Evolutionary conservation across 495 filamentous ascomycete genomes (phyloP).

Genomic region (Penicillium atrosanguineum): DNA sequence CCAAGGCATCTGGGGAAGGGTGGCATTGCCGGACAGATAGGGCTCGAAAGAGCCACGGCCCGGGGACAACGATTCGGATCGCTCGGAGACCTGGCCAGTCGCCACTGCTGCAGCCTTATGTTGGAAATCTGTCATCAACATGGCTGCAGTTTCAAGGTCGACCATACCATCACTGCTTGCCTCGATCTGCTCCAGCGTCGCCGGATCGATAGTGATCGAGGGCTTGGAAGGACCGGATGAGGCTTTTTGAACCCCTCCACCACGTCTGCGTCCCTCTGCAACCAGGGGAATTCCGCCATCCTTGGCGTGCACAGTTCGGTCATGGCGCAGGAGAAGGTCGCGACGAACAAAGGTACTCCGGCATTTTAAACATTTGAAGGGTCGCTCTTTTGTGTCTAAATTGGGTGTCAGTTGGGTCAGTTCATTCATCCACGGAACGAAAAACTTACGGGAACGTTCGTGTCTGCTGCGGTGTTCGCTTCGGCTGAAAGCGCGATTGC

Average conservation of each 20-base stretch:
- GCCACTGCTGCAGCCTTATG: conserved; percentile 90
- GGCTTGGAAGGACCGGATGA: conserved; percentile 74
- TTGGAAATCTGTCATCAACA: conserved; percentile 98
- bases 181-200: conserved; percentile 91
- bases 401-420: not conserved
- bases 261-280: conserved; percentile 89
- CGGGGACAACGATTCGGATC: conserved; percentile 70
- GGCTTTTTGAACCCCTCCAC: conserved; percentile 59
- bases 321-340: conserved; percentile 93
- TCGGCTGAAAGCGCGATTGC: conserved; percentile 92
- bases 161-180: conserved; percentile 92
- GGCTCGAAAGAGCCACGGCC: conserved; percentile 62
- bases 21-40: conserved; percentile 73
- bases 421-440: not conserved
- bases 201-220: conserved; percentile 79
- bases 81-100: conserved; percentile 68
- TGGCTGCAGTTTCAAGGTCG: conserved; percentile 96
- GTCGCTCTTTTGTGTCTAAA: conserved; percentile 95
- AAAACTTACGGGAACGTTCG: conserved; percentile 91
- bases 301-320: conserved; percentile 97
- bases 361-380: conserved; percentile 98
- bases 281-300: conserved; percentile 94
- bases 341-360: conserved; percentile 97
- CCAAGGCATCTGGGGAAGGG: conserved; percentile 86
- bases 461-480: conserved; percentile 97